These are phyloP conservation scores for Apostasia shenzhenica DNA, from an alignment of 106 monocot species.

Conservation along the genomic window DNA sequence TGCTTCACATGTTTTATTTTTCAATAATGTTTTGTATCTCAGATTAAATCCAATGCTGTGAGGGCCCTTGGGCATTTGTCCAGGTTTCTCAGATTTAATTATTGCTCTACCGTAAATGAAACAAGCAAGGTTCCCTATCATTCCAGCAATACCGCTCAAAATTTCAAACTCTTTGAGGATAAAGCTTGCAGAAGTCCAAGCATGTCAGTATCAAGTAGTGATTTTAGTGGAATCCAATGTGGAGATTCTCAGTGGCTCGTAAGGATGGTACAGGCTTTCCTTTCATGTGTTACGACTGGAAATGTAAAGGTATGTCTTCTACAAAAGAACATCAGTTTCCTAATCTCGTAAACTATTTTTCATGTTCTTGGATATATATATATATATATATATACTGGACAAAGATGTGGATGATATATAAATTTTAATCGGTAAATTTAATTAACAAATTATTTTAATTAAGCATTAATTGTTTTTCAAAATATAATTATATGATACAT, in stretches of 20 bases:
- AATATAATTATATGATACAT: no score
- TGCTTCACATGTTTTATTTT: neutral
- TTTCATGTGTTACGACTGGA: slow-evolving; percentile 99
- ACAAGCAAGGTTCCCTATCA: slow-evolving; percentile 1
- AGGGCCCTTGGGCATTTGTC: slow-evolving; percentile 97
- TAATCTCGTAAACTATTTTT: neutral
- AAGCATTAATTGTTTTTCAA: no score
- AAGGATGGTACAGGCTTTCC: slow-evolving; percentile 92
- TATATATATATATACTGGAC: no score
- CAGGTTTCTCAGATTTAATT: slow-evolving; percentile 65
- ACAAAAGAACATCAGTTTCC: no score
- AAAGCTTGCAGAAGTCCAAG: neutral
- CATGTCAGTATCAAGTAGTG: slow-evolving; percentile 4
- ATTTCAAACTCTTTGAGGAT: neutral
- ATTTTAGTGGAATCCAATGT: slow-evolving; percentile 5
- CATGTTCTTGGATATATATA: no score
- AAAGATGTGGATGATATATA: no score
- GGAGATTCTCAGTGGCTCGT: slow-evolving; percentile 63
- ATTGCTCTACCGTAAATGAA: slow-evolving; percentile 18
- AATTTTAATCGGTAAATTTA: no score
- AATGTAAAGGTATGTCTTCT: slow-evolving; percentile 79
- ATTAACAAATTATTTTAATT: no score
- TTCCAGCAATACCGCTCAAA: slow-evolving; percentile 1
- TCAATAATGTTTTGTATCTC: neutral
- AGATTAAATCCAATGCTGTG: slow-evolving; percentile 97